These are phyloP conservation scores for Crithidia thermophila DNA, from an alignment of 208 protist genomes.

Conservation along the genomic window DNA sequence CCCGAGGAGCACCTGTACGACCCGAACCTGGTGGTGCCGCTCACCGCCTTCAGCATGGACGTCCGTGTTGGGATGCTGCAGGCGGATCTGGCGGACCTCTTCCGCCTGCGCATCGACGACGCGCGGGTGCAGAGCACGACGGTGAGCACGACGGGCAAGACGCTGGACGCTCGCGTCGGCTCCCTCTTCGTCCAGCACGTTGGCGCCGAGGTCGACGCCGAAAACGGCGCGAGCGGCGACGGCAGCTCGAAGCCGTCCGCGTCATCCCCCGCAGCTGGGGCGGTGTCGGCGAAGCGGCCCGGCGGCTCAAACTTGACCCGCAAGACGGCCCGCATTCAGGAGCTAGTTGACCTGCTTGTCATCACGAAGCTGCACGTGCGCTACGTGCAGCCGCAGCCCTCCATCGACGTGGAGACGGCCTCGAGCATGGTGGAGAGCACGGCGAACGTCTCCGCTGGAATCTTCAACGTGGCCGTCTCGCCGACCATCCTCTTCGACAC, in stretches of 20 bases:
- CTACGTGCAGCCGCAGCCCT: conserved; percentile 18
- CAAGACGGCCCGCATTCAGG: conserved; percentile 30
- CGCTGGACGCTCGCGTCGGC: conserved; percentile 11
- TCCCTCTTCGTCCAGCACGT: conserved; percentile 44
- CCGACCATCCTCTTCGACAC: conserved; percentile 78
- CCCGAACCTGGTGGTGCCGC: background rate
- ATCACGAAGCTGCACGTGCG: conserved; percentile 29
- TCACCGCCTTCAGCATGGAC: conserved; percentile 23
- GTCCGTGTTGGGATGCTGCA: conserved; percentile 28
- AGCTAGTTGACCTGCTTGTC: conserved; percentile 40
- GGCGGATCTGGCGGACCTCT: conserved; percentile 43
- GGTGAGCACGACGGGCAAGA: conserved; percentile 15
- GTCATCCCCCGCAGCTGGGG: background rate
- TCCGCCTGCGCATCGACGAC: conserved; percentile 37
- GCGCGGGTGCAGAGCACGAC: conserved; percentile 24
- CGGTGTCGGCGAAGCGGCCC: background rate
- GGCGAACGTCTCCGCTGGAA: conserved; percentile 37
- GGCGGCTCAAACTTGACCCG: background rate
- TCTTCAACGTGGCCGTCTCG: conserved; percentile 53
- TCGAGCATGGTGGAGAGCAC: conserved; percentile 52
- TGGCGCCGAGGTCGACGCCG: conserved; percentile 40
- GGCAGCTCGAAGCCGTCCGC: background rate
- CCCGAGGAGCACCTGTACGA: conserved; percentile 17
- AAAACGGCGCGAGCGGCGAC: background rate
- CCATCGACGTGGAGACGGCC: conserved; percentile 29